Conservation (phyloP, 768 basidiomycete genomes). For the Coprinopsis sp. region DNA sequence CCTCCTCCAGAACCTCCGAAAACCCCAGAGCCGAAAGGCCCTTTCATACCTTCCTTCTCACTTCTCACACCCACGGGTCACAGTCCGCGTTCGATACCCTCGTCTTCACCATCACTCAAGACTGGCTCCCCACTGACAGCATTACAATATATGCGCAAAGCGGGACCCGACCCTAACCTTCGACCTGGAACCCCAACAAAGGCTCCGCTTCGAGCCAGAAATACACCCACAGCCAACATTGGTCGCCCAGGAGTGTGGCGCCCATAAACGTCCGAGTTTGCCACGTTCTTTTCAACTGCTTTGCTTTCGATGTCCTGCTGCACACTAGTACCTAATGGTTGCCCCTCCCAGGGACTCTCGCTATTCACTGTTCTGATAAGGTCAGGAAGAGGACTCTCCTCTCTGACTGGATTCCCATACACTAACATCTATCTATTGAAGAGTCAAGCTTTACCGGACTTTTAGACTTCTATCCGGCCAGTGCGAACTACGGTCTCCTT, state of each 20-base stretch:
- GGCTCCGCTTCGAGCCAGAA: constrained; percentile 39
- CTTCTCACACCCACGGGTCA: constrained; percentile 53
- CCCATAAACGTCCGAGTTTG: constrained; percentile 36
- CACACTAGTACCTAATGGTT: background rate
- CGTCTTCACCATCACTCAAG: constrained; percentile 42
- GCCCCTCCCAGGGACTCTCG: too few relatives aligned
- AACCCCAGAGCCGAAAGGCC: constrained; percentile 63
- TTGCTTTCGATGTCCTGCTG: background rate
- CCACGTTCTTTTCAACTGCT: background rate
- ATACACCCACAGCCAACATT: constrained; percentile 37
- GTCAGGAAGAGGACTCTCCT: background rate
- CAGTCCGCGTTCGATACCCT: constrained; percentile 47
- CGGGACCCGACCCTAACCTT: constrained; percentile 51
- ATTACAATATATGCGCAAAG: constrained; percentile 81
- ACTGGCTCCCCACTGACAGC: constrained; percentile 69
- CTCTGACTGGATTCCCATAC: background rate
- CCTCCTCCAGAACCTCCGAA: constrained; percentile 40
- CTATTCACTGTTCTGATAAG: background rate
- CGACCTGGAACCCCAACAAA: constrained; percentile 69
- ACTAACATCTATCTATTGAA: background rate
- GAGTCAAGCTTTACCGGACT: too few relatives aligned
- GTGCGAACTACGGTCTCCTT: too few relatives aligned
- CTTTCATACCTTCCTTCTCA: constrained; percentile 62
- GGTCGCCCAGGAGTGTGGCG: constrained; percentile 59
- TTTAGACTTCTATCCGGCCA: too few relatives aligned